Conservation (phyloP, 495 filamentous ascomycete genomes). For the Haplographium delicatum region DNA sequence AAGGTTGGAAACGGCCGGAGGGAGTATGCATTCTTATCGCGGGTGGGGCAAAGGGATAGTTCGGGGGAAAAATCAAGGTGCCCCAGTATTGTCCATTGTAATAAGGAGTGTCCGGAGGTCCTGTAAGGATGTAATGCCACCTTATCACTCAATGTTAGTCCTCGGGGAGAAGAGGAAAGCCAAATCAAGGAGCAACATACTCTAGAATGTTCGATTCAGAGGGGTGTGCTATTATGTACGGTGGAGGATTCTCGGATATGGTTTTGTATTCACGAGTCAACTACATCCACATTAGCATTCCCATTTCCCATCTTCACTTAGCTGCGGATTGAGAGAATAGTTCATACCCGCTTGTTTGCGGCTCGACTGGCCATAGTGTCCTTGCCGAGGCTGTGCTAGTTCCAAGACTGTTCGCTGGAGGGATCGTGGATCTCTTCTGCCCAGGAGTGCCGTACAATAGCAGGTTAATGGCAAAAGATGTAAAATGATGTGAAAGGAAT, state of each 20-base stretch:
- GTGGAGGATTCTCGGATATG: conserved; percentile 86
- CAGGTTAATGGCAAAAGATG: neutral
- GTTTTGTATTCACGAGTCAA: conserved; percentile 91
- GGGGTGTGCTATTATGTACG: conserved; percentile 89
- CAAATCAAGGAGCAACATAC: conserved; percentile 39
- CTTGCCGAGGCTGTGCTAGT: conserved; percentile 4
- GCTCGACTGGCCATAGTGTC: conserved; percentile 70
- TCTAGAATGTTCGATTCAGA: conserved; percentile 94
- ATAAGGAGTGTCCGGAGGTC: conserved; percentile 92
- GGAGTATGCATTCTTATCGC: conserved; percentile 99
- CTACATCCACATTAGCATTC: conserved; percentile 35
- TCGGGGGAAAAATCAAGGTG: conserved; percentile 87
- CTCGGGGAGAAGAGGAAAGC: neutral
- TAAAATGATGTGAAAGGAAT: neutral
- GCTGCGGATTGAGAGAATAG: conserved; percentile 17
- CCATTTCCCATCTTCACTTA: neutral
- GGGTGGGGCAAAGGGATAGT: conserved; percentile 95
- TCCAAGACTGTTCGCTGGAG: neutral
- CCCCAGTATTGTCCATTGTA: conserved; percentile 97
- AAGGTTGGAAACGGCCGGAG: conserved; percentile 89
- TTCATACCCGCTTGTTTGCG: conserved; percentile 78
- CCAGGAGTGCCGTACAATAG: neutral
- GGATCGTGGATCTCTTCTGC: neutral
- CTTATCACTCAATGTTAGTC: conserved; percentile 34
- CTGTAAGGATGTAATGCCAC: conserved; percentile 98